phyloP scores from a whole-genome alignment of 768 basidiomycete genomes.

The Candolleomyces eurysporus region DNA sequence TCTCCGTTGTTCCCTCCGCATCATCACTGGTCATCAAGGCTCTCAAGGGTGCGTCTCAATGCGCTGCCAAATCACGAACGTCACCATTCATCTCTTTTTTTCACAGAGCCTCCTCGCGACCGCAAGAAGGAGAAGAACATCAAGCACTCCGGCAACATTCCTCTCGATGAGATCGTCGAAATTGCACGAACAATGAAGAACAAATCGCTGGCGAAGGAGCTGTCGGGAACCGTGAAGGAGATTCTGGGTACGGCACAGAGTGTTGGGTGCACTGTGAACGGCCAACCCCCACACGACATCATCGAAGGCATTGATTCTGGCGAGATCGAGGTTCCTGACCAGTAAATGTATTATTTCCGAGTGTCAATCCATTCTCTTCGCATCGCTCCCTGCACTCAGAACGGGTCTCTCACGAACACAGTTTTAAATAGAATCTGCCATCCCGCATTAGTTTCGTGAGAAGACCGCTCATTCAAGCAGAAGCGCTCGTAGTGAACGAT shows the following conservation, averaged over 20 bases:
- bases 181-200: slow-evolving; percentile 95
- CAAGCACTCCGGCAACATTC: slow-evolving; percentile 93
- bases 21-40: slow-evolving; percentile 97
- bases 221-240: slow-evolving; percentile 92
- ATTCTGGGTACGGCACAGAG: slow-evolving; percentile 97
- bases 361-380: slow-evolving; percentile 22
- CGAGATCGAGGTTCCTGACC: slow-evolving; percentile 83
- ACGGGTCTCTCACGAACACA: too few species aligned
- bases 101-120: slow-evolving; percentile 93
- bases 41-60: slow-evolving; percentile 80
- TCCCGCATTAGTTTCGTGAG: not conserved
- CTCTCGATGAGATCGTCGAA: slow-evolving; percentile 90
- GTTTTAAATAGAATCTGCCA: not conserved
- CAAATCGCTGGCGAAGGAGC: slow-evolving; percentile 92
- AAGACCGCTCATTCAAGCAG: too few species aligned
- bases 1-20: slow-evolving; percentile 95
- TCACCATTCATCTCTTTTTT: not conserved
- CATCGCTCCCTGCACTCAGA: slow-evolving; percentile 1
- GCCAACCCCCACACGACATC: slow-evolving; percentile 88
- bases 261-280: slow-evolving; percentile 95
- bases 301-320: slow-evolving; percentile 85
- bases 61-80: not conserved
- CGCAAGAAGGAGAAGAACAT: slow-evolving; percentile 99
- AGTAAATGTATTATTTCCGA: slow-evolving; percentile 49
- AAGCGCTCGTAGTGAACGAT: too few species aligned